Percentiles rank a stretch among this genome's conserved stretches.
Evolutionary conservation across 2,329 filamentous ascomycete genomes (phyloP).

Genomic region (Cladophialophora immunda): DNA sequence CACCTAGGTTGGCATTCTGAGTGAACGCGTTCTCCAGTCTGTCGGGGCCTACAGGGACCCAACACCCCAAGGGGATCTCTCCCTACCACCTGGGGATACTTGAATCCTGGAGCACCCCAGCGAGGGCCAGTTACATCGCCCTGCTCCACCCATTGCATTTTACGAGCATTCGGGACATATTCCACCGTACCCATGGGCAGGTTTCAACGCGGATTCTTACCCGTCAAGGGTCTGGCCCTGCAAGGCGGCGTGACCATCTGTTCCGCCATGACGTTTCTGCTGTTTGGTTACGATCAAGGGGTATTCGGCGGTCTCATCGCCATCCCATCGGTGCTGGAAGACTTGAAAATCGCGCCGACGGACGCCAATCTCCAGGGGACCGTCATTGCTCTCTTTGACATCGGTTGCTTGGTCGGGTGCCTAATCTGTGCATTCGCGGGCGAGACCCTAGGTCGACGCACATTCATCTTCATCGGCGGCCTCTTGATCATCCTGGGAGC

Average conservation of each 20-base stretch:
- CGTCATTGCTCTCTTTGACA: conserved; percentile 41
- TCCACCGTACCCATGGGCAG: no score
- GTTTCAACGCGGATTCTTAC: no score
- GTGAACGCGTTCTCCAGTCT: no score
- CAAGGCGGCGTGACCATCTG: not conserved
- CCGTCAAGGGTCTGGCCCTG: conserved; percentile 40
- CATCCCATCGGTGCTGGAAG: not conserved
- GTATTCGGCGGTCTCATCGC: conserved; percentile 44
- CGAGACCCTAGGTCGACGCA: conserved; percentile 43
- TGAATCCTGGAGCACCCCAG: no score
- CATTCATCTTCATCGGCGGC: not conserved
- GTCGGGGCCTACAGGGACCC: no score
- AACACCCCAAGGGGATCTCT: no score
- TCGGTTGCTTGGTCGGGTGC: conserved; percentile 34
- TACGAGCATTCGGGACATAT: no score
- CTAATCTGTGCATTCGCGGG: conserved; percentile 43
- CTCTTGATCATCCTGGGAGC: conserved; percentile 37
- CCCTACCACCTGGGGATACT: no score
- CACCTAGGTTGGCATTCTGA: no score
- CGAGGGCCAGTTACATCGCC: no score
- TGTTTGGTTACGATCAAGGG: conserved; percentile 55
- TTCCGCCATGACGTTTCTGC: conserved; percentile 44
- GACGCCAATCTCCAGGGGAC: conserved; percentile 43
- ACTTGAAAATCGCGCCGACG: conserved; percentile 37
- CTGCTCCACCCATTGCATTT: no score